Evolutionary conservation across 495 filamentous ascomycete species (phyloP), one percentile per base, ranked within the genome.

Genomic region (Penicillium daleae): DNA sequence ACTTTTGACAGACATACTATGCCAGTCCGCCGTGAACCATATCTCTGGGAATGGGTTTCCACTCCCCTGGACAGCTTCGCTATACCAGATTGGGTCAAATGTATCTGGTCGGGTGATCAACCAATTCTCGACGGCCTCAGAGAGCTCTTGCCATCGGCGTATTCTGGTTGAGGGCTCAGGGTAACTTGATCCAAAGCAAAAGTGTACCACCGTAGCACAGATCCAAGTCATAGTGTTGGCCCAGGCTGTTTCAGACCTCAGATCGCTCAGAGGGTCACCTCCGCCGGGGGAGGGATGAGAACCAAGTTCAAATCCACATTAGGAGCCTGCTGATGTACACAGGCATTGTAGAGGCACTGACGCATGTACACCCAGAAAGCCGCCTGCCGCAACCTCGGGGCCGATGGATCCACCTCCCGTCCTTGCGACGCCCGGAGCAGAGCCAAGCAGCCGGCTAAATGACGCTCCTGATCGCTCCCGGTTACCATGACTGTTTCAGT

Each of bases 361-460:
- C 61, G 61, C 54, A 63, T 50, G 37, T 57, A 63, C 29, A 63
- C 56, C 61, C 61, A 63, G 44, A 63, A 63, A 39, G 61, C 61
- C 27, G 61, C 61, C 33, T 63, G 61, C 51, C 61, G 54, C 42
- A 63, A 50, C 2, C 61, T 21, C 32, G 54, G 46, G 44, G 54
- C 26, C 7, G 61, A 57, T 17, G 61, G 54, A 37, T 61, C 59
- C 39, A 61, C 37, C 37, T 53, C 48, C n/a, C 50, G 59, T 44
- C 59, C 59, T 48, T 61, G 59, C 50, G 59, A 61, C 26, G 59
- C 59, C 22, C 59, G 59, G 35, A 61, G 50, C 22, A 63, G 56
- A 53, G 61, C 53, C 42, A 33, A 57, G 61, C 46, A 57, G 56
- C 61, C 61, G 42, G 54, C 56, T 51, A 63, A 56, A 58, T 63